Evolutionary conservation across 2,329 filamentous ascomycete genomes (phyloP), one percentile per base, ranked within the genome.

Genomic region (Xylariaceae sp.): DNA sequence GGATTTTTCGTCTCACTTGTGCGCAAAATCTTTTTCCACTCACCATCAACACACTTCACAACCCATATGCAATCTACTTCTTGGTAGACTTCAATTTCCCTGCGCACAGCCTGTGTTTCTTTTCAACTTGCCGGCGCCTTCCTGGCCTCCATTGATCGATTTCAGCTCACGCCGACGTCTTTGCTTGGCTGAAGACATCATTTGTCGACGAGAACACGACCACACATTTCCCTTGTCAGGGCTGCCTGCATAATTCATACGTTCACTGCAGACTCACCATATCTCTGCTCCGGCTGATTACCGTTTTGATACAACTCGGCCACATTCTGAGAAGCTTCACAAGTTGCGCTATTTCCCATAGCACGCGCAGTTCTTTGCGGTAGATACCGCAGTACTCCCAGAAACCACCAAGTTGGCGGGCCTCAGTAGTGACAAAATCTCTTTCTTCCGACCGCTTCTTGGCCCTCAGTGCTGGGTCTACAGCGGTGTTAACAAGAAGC

Each of bases 401-500:
- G 19, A 67, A 70, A 85, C 85, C 86, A 89, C 86, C 91, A 96
- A 96, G 86, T 96, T 96, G 91, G 91, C 91, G 91, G 89, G 89
- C 83, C 81, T 87, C 86, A 85, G 83, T 78, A 81, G 82, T 78
- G 76, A 82, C 77, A 79, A 84, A 79, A 85, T 89, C 76, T 88
- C 87, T 76, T 88, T 89, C 79, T 82, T 89, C 74, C 89, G 89
- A 82, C 93, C 91, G 85, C 90, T 96, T 81, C 88, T 93, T 76
- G 91, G 91, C 83, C 93, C 92, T 78, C 87, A 88, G 75, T 87
- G 88, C 83, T 91, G 92, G 92, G 92, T 96, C 87, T 93, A 93
- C 77, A 88, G 88, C 83, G 93, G 93, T 89, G 90, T 92, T 81
- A 91, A 95, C 83, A 95, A 92, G 82, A 93, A 96, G 80, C 93